These are phyloP conservation scores for Apiospora saccharicola DNA, from an alignment of 2,329 filamentous ascomycete species.

Conservation along the genomic window DNA sequence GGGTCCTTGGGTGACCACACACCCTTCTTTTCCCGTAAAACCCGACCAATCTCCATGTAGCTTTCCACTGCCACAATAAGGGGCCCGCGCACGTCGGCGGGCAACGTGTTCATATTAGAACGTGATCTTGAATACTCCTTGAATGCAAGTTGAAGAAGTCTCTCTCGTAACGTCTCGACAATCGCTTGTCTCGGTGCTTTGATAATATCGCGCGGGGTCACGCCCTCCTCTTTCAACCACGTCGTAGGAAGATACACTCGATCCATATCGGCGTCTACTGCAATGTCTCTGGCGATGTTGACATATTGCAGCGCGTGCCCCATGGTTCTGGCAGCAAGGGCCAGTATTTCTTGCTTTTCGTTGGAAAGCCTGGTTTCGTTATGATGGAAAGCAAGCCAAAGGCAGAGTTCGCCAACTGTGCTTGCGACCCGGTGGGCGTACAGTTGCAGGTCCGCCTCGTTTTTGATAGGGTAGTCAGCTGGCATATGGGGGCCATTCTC, in stretches of 20 bases:
- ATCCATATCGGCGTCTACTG: constrained; percentile 68
- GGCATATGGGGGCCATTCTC: constrained; percentile 21
- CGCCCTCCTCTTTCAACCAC: constrained; percentile 67
- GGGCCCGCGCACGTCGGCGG: constrained; percentile 65
- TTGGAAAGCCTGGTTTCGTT: constrained; percentile 42
- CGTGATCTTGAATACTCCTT: constrained; percentile 62
- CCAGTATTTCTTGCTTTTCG: constrained; percentile 50
- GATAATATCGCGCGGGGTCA: constrained; percentile 63
- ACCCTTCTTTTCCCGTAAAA: constrained; percentile 53
- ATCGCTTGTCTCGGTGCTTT: constrained; percentile 53
- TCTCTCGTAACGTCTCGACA: constrained; percentile 58
- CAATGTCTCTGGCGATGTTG: constrained; percentile 79
- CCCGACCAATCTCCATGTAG: constrained; percentile 77
- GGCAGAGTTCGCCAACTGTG: constrained; percentile 73
- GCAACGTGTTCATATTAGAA: constrained; percentile 66
- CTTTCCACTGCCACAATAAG: constrained; percentile 76
- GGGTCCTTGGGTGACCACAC: constrained; percentile 34
- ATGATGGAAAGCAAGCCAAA: constrained; percentile 72
- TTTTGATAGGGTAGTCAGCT: constrained; percentile 61
- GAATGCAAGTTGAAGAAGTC: constrained; percentile 68
- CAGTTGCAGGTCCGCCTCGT: constrained; percentile 63
- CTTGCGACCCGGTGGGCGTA: constrained; percentile 76
- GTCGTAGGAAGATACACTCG: constrained; percentile 72
- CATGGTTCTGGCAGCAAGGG: constrained; percentile 68
- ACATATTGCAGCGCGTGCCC: constrained; percentile 79